Conservation (phyloP, 192 early-diverging fungal species). For the Coemansia javaensis region DNA sequence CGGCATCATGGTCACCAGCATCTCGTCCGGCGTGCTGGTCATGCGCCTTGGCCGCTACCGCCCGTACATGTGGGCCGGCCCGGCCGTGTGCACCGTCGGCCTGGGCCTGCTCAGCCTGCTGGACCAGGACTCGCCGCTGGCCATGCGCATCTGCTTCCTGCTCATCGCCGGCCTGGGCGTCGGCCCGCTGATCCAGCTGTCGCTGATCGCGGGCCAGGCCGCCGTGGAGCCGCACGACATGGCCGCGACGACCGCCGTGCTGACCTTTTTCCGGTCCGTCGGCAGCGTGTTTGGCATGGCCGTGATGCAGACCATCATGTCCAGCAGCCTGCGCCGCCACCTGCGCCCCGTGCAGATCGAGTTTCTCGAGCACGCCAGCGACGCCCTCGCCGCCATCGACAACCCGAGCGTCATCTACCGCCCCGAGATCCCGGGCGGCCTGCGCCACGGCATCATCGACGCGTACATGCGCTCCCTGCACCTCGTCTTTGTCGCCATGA, state of each 20-base stretch:
- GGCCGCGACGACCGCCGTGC: slow-evolving; percentile 62
- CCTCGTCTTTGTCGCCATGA: slow-evolving; percentile 51
- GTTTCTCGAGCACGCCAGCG: not conserved
- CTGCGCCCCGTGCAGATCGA: slow-evolving; percentile 3
- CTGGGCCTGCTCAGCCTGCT: slow-evolving; percentile 60
- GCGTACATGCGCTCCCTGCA: slow-evolving; percentile 58
- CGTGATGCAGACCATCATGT: slow-evolving; percentile 57
- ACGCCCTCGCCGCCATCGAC: slow-evolving; percentile 39
- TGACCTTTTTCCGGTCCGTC: slow-evolving; percentile 64
- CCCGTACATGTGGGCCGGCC: slow-evolving; percentile 70
- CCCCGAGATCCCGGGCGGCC: slow-evolving; percentile 22
- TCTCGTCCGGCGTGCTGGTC: slow-evolving; percentile 64
- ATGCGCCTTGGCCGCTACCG: slow-evolving; percentile 58
- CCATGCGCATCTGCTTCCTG: slow-evolving; percentile 59
- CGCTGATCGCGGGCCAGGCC: slow-evolving; percentile 67
- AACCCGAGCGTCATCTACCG: slow-evolving; percentile 41
- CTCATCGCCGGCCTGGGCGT: slow-evolving; percentile 71
- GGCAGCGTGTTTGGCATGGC: slow-evolving; percentile 63
- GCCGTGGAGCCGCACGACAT: slow-evolving; percentile 57
- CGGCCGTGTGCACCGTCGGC: slow-evolving; percentile 60
- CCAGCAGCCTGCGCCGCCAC: slow-evolving; percentile 19
- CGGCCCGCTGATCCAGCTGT: slow-evolving; percentile 71
- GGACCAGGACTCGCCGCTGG: slow-evolving; percentile 41
- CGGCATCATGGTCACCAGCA: slow-evolving; percentile 56
- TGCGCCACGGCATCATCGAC: slow-evolving; percentile 47